Base-by-base conservation (phyloP, 2,329 filamentous ascomycete species). In the Neophaeococcomyces mojaviensis region DNA sequence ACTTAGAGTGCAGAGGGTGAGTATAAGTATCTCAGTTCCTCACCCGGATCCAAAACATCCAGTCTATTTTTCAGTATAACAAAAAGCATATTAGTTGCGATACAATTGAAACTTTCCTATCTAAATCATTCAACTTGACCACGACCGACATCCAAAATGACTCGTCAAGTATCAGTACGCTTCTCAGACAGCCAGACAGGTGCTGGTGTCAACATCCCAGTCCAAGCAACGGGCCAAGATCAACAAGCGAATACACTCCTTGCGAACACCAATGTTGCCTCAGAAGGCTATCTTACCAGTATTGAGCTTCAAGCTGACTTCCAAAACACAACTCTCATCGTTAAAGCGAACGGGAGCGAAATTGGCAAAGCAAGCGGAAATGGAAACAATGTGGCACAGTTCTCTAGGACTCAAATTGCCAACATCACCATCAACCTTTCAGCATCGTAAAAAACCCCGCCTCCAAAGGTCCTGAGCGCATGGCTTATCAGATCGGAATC, bases 121-220 rank as follows among this genome's bases (percentile, higher is more conserved):
- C 24, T 10, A 16, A 38, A 38, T 8, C 13, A 38, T 24, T 8
- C 37, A 20, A 12, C 10, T 22, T 38, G 16, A 20, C 24, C 24
- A 28, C 10, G 8, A 22, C 12, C 16, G 10, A 13, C 16, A 18
- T 31, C 12, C 28, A 43, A 34, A 20, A 43, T 43, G 39, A 19
- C 39, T 34, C 12, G 24, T 6, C 24, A 4, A 34, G 30, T 43
- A 18, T 33, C 15, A 19, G 33, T 43, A 18, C 39, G 30, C 18
- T 43, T 43, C 39, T 4, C 30, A 33, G 30, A 43, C 39, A 43
- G 34, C 39, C 39, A 43, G 13, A 20, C 39, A 10, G 39, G 39
- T 13, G 19, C 32, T 10, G 39, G 30, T 20, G 20, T 13, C 18
- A 43, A 43, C 22, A 30, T 43, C 28, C n/a, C 4, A 8, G 39